Evolutionary conservation across 2,329 filamentous ascomycete species (phyloP).

Genomic region (Lachnum nothofagi): DNA sequence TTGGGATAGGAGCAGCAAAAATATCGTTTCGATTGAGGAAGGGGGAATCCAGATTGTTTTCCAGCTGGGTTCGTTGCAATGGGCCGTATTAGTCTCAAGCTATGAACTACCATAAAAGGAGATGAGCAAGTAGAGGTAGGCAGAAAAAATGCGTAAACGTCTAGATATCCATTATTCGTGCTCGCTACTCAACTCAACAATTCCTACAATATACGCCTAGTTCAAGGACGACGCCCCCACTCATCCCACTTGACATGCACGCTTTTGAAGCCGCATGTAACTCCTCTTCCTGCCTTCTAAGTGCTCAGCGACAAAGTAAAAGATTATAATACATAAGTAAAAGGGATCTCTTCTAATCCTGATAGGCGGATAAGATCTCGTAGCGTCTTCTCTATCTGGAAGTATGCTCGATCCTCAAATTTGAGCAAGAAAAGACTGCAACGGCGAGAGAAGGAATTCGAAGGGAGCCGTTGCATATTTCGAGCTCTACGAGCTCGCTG

Average conservation of each 20-base stretch:
- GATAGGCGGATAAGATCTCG: not conserved
- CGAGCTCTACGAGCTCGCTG: constrained; percentile 47
- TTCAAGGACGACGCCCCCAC: constrained; percentile 14
- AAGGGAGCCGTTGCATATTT: constrained; percentile 1
- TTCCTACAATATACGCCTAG: constrained; percentile 22
- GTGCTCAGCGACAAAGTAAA: constrained; percentile 9
- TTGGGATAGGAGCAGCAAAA: too few species aligned
- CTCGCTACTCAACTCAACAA: constrained; percentile 11
- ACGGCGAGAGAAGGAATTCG: constrained; percentile 5
- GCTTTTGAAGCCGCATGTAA: constrained; percentile 8
- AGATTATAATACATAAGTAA: constrained; percentile 24
- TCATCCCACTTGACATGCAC: constrained; percentile 8
- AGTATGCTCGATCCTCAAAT: constrained; percentile 2
- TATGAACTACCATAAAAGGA: too few species aligned
- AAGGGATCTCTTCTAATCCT: constrained; percentile 9
- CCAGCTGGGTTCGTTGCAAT: too few species aligned
- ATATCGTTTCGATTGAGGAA: too few species aligned
- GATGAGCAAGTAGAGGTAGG: too few species aligned
- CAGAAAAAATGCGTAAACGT: not conserved
- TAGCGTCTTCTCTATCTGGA: not conserved
- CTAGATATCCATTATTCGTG: constrained; percentile 28
- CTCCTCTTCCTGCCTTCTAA: constrained; percentile 18
- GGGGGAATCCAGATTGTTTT: too few species aligned
- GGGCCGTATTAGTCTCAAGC: too few species aligned
- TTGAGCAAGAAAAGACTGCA: not conserved